A percentile compares a stretch with the other conserved stretches of the same genome.
Conservation (phyloP, 768 basidiomycete species). For the Lactarius akahatsu region DNA sequence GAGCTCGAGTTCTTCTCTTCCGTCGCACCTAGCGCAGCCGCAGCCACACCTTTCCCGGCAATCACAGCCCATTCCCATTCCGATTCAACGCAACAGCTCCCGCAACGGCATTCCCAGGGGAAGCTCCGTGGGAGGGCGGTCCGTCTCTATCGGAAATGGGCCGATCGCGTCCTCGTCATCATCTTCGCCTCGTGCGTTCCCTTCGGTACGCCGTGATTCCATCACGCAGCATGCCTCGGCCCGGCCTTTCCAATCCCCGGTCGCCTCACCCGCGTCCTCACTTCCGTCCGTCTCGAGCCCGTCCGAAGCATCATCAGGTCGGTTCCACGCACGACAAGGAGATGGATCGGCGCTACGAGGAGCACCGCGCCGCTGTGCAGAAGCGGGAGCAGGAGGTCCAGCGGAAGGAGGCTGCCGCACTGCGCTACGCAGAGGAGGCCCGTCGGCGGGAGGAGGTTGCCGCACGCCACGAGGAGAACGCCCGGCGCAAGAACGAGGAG, state of each 20-base stretch:
- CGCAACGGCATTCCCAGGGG: slow-evolving; percentile 13
- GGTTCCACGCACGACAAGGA: background rate
- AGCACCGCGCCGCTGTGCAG: slow-evolving; percentile 12
- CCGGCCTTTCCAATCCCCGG: slow-evolving; percentile 8
- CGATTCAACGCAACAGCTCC: slow-evolving; percentile 16
- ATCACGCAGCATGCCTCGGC: slow-evolving; percentile 2
- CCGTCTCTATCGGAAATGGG: slow-evolving; percentile 7
- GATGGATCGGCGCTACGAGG: slow-evolving; percentile 13
- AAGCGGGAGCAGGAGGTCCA: slow-evolving; percentile 18
- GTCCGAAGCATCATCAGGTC: slow-evolving; percentile 3
- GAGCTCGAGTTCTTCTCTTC: background rate
- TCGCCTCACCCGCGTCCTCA: slow-evolving; percentile 14
- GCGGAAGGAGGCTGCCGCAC: slow-evolving; percentile 15
- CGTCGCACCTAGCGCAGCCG: background rate
- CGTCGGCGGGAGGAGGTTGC: slow-evolving; percentile 23
- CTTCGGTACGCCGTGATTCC: slow-evolving; percentile 18
- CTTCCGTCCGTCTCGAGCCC: slow-evolving; percentile 16
- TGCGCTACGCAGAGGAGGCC: slow-evolving; percentile 21
- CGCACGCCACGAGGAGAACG: slow-evolving; percentile 20
- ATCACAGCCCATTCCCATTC: slow-evolving; percentile 25
- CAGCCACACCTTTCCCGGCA: slow-evolving; percentile 1
- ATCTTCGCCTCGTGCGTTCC: slow-evolving; percentile 14
- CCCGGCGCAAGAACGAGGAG: slow-evolving; percentile 21
- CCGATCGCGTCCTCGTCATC: slow-evolving; percentile 6
- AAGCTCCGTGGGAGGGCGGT: slow-evolving; percentile 1